A percentile compares a stretch with the other conserved stretches of the same genome.
Conservation (phyloP, 768 basidiomycete genomes). For the Termitomyces sp. region DNA sequence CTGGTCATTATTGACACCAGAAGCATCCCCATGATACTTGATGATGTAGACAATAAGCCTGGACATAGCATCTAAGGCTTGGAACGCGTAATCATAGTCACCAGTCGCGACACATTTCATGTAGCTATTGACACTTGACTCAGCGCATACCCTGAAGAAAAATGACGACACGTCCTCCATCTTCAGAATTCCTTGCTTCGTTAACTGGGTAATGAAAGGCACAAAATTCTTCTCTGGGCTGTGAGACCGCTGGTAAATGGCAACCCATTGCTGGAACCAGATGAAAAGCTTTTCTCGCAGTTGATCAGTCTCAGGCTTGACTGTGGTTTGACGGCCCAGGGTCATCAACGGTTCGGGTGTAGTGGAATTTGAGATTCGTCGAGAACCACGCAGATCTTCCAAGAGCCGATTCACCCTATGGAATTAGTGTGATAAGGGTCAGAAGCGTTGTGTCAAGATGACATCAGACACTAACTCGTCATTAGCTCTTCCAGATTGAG, state of each 20-base stretch:
- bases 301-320: constrained; percentile 71
- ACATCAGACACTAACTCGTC: constrained; percentile 68
- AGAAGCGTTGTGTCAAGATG: neutral
- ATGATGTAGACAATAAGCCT: constrained; percentile 96
- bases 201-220: constrained; percentile 94
- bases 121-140: constrained; percentile 90
- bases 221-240: constrained; percentile 95
- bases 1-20: constrained; percentile 88
- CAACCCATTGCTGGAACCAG: constrained; percentile 95
- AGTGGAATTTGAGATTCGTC: constrained; percentile 43
- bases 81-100: constrained; percentile 78
- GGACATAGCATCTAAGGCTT: constrained; percentile 93
- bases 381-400: constrained; percentile 76
- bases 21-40: constrained; percentile 98
- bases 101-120: constrained; percentile 69
- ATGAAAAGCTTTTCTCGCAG: constrained; percentile 70
- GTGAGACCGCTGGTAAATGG: constrained; percentile 86
- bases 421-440: constrained; percentile 1
- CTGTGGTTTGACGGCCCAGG: constrained; percentile 41
- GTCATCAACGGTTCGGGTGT: constrained; percentile 31
- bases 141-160: constrained; percentile 97
- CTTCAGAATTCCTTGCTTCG: constrained; percentile 94
- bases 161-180: constrained; percentile 95
- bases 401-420: constrained; percentile 66
- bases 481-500: constrained; percentile 72